These are phyloP conservation scores for Ambrosia hybrid DNA, from an alignment of 140 eudicot species.

Conservation along the genomic window DNA sequence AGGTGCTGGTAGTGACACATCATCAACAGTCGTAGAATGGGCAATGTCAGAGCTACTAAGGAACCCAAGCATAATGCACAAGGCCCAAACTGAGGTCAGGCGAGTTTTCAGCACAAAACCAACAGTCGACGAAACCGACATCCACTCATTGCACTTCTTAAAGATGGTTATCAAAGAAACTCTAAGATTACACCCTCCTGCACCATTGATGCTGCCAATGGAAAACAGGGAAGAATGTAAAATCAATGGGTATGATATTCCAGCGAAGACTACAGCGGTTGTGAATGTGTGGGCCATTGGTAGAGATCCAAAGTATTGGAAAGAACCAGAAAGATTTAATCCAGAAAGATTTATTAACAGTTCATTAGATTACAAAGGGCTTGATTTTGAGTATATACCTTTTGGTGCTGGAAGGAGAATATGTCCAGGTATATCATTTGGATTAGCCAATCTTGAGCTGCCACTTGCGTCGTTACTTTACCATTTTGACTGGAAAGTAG, in stretches of 20 bases:
- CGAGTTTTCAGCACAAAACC: constrained; percentile 26
- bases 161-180: constrained; percentile 48
- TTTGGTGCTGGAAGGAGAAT: constrained; percentile 63
- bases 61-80: constrained; percentile 33
- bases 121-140: constrained; percentile 24
- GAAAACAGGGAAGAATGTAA: constrained; percentile 30
- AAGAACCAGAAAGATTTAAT: constrained; percentile 35
- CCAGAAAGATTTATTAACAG: constrained; percentile 51
- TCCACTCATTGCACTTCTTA: constrained; percentile 26
- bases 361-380: constrained; percentile 33
- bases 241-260: constrained; percentile 47
- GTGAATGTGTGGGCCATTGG: constrained; percentile 54
- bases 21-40: constrained; percentile 50
- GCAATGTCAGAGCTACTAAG: constrained; percentile 45
- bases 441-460: constrained; percentile 46
- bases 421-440: constrained; percentile 53
- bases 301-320: constrained; percentile 50
- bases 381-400: constrained; percentile 45
- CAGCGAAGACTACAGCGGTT: constrained; percentile 28
- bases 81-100: constrained; percentile 42
- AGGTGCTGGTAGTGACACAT: constrained; percentile 52
- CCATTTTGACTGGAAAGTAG: constrained; percentile 55
- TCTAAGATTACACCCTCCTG: constrained; percentile 45
- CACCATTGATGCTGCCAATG: constrained; percentile 47
- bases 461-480: constrained; percentile 48